Conservation (phyloP, 495 filamentous ascomycete species). For the Penicillium turbatum region DNA sequence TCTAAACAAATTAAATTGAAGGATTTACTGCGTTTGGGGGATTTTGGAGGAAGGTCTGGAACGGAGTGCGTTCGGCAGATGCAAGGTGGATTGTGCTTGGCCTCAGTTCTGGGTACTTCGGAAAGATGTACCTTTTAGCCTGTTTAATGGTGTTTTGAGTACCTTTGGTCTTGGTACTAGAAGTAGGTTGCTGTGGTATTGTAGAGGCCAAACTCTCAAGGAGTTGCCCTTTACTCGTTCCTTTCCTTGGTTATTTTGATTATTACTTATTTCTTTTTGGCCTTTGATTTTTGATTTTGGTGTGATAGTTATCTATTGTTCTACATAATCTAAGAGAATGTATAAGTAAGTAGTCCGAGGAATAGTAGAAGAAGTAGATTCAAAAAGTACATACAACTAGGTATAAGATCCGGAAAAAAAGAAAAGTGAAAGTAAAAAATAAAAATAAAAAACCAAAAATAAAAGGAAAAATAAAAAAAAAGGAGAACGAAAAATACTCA, state of each 20-base stretch:
- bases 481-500: neutral
- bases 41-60: constrained; percentile 16
- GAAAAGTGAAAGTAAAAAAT: constrained; percentile 6
- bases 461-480: neutral
- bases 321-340: too few relatives aligned
- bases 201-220: constrained; percentile 1
- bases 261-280: too few relatives aligned
- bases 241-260: neutral
- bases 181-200: neutral
- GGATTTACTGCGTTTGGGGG: neutral
- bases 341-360: too few relatives aligned
- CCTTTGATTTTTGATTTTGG: too few relatives aligned
- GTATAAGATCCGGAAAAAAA: constrained; percentile 1
- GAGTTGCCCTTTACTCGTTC: neutral
- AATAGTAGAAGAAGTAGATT: neutral
- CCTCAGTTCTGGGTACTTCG: neutral
- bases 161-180: neutral
- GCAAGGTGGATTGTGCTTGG: constrained; percentile 15
- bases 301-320: too few relatives aligned
- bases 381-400: neutral
- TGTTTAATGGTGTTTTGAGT: neutral
- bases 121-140: neutral
- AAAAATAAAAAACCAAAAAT: neutral
- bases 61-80: constrained; percentile 22
- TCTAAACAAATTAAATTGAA: constrained; percentile 8